These are phyloP conservation scores for Lentinula sp. DNA, from an alignment of 768 basidiomycete species.

Conservation along the genomic window DNA sequence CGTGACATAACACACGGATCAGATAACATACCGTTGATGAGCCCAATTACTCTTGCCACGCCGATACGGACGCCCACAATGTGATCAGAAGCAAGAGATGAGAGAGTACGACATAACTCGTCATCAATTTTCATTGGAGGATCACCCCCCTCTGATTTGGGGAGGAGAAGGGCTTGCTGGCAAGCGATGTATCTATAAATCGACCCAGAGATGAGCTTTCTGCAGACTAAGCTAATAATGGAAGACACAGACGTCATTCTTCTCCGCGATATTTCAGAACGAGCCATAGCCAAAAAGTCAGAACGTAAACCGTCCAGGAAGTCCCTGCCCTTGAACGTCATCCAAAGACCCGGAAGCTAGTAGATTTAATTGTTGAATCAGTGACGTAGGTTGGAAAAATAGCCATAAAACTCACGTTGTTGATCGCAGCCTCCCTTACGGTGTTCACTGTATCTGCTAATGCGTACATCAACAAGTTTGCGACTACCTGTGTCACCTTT, in stretches of 20 bases:
- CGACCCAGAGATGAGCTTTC: neutral
- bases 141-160: slow-evolving; percentile 24
- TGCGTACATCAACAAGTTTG: slow-evolving; percentile 50
- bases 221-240: slow-evolving; percentile 4
- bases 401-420: slow-evolving; percentile 42
- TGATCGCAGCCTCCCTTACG: slow-evolving; percentile 73
- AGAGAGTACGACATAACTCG: slow-evolving; percentile 50
- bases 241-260: slow-evolving; percentile 62
- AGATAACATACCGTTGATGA: slow-evolving; percentile 44
- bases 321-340: slow-evolving; percentile 27
- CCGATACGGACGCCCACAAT: slow-evolving; percentile 85
- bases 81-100: slow-evolving; percentile 52
- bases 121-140: slow-evolving; percentile 34
- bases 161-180: slow-evolving; percentile 51
- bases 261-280: slow-evolving; percentile 45
- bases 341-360: slow-evolving; percentile 46
- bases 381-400: slow-evolving; percentile 6
- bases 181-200: slow-evolving; percentile 65
- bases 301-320: slow-evolving; percentile 30
- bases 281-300: slow-evolving; percentile 39
- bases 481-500: slow-evolving; percentile 30
- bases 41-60: slow-evolving; percentile 66
- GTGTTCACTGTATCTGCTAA: slow-evolving; percentile 78
- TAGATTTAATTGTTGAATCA: slow-evolving; percentile 10
- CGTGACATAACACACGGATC: neutral